Evolutionary conservation across 345 rosid species (phyloP), one percentile per base, ranked within the genome.

Genomic region (Hevea brasiliensis): DNA sequence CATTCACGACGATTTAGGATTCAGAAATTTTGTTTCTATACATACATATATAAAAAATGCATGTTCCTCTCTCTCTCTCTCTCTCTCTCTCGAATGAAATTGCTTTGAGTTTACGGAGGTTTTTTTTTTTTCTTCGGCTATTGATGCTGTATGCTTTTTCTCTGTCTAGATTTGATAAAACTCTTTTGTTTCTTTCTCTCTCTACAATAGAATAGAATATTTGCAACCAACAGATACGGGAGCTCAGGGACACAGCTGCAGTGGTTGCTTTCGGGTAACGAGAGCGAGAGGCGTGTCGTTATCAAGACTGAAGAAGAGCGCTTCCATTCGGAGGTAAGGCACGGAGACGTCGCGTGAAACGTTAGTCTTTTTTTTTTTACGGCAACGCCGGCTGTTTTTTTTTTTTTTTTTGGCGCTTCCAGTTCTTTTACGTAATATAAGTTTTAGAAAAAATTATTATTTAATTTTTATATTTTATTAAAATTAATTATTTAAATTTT

Each of bases 321-420:
- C 37, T 56, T 65, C 42, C 23, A 32, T 27, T 12, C 41, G 42
- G 74, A 51, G 64, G 68, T 32, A 32, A 65, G 56, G 18, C 47
- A 44, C 47, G 12, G 14, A 59, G 14, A 68, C 57, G 45, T 47
- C 29, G 77, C 80, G 76, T 66, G 78, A 56, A 80, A 81, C 76
- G 47, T n/a, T n/a, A n/a, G n/a, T n/a, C n/a, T n/a, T n/a, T n/a
- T n/a, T n/a, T 32, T 32, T 32, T 32, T 32, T 4, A 32, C 37
- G 3, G 37, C 4, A 32, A 32, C 37, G 37, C 37, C 37, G 37
- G 37, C 37, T 32, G 37, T 32, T 32, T 32, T 4, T 32, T 2
- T 32, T 32, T 32, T 32, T 32, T 4, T 32, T 2, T 32, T 32
- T 32, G 37, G 37, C 37, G 37, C 37, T 32, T 32, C 37, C 37